A percentile compares a stretch with the other conserved stretches of the same genome.
These are phyloP conservation scores for Tephrocybe sp. DNA, from an alignment of 768 basidiomycete genomes.

Conservation along the genomic window DNA sequence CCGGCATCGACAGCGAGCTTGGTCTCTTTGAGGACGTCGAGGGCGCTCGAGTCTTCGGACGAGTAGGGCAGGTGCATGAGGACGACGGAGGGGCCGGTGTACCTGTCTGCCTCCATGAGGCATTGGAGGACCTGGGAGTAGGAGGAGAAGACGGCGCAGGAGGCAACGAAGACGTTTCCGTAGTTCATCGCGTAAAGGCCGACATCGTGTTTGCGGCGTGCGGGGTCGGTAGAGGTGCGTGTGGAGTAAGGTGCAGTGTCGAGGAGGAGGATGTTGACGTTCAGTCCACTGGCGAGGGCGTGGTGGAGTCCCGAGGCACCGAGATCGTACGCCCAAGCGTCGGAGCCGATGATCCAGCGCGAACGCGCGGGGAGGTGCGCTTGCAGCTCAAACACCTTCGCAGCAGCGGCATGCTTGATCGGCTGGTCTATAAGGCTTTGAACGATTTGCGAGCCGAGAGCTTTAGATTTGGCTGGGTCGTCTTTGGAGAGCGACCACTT, in stretches of 20 bases:
- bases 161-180: slow-evolving; percentile 94
- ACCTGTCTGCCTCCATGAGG: slow-evolving; percentile 86
- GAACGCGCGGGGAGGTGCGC: slow-evolving; percentile 68
- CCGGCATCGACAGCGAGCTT: slow-evolving; percentile 95
- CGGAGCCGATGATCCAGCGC: slow-evolving; percentile 97
- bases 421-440: slow-evolving; percentile 42
- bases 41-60: slow-evolving; percentile 71
- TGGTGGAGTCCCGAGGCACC: slow-evolving; percentile 96
- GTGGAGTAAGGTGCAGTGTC: slow-evolving; percentile 89
- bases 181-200: slow-evolving; percentile 99
- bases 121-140: slow-evolving; percentile 94
- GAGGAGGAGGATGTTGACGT: slow-evolving; percentile 94
- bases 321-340: slow-evolving; percentile 97
- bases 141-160: slow-evolving; percentile 93
- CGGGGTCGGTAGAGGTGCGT: slow-evolving; percentile 65
- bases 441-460: slow-evolving; percentile 59
- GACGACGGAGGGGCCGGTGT: slow-evolving; percentile 87
- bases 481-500: slow-evolving; percentile 82
- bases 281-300: slow-evolving; percentile 84
- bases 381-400: slow-evolving; percentile 58
- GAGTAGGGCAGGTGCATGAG: slow-evolving; percentile 93
- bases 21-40: slow-evolving; percentile 95
- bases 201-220: slow-evolving; percentile 91
- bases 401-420: slow-evolving; percentile 41
- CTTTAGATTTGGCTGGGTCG: slow-evolving; percentile 59